Conservation (phyloP, 441 rosid species). For the Breynia disticha region DNA sequence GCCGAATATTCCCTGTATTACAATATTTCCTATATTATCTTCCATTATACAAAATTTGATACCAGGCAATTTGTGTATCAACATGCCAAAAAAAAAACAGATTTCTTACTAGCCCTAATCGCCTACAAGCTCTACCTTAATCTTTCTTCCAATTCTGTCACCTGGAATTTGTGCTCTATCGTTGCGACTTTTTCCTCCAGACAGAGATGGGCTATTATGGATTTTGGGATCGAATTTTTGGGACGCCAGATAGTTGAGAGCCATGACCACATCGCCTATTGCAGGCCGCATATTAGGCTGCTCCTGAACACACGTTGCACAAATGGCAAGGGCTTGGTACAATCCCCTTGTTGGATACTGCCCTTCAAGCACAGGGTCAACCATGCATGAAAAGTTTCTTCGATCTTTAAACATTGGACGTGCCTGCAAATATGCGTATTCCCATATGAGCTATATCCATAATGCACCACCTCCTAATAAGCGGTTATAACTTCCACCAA, state of each 20-base stretch:
- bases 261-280: conserved; percentile 77
- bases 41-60: conserved; percentile 25
- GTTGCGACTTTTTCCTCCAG: conserved; percentile 14
- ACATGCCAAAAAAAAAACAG: conserved; percentile 13
- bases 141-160: background rate
- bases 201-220: conserved; percentile 14
- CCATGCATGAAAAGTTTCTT: conserved; percentile 77
- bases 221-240: conserved; percentile 53
- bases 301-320: conserved; percentile 93
- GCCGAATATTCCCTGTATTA: conserved; percentile 13
- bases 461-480: too few relatives aligned
- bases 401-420: conserved; percentile 83
- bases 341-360: conserved; percentile 74
- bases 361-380: conserved; percentile 78
- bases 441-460: background rate
- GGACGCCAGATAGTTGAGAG: conserved; percentile 74
- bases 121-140: background rate
- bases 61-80: conserved; percentile 17
- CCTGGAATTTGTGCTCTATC: conserved; percentile 8
- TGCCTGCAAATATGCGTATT: conserved; percentile 36
- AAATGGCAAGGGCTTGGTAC: conserved; percentile 91
- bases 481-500: background rate
- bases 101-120: conserved; percentile 15
- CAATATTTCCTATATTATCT: conserved; percentile 17
- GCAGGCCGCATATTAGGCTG: conserved; percentile 84